phyloP scores from a whole-genome alignment of 257 asterid species.

The Nicotiana obtusifolia region DNA sequence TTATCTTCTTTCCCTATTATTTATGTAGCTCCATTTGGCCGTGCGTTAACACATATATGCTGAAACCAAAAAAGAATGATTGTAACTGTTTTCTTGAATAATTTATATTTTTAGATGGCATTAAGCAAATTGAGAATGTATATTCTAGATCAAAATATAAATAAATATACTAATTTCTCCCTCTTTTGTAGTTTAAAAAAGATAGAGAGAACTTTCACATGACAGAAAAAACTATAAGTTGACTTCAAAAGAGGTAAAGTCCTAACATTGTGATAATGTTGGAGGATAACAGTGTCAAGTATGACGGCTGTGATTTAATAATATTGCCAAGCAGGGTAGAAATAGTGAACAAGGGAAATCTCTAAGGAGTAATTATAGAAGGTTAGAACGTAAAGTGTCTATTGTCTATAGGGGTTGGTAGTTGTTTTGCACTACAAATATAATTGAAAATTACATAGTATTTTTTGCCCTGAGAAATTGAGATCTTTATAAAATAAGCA shows the following conservation, averaged over 20 bases:
- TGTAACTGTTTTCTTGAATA: not conserved
- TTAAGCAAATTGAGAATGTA: not conserved
- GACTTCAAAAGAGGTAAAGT: not conserved
- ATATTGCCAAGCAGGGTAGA: not conserved
- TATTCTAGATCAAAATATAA: not conserved
- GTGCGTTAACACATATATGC: not conserved
- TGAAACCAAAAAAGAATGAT: not conserved
- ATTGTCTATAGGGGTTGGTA: not conserved
- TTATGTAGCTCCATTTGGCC: not conserved
- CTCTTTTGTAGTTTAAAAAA: not conserved
- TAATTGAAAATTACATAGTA: no score
- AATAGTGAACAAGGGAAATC: constrained; percentile 9
- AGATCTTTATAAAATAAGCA: not conserved
- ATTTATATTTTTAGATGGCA: not conserved
- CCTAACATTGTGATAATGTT: not conserved
- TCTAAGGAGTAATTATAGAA: not conserved
- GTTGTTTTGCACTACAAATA: no score
- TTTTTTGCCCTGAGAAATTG: not conserved
- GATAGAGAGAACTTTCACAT: not conserved
- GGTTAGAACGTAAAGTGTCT: not conserved
- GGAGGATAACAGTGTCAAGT: constrained; percentile 1
- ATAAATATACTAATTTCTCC: not conserved
- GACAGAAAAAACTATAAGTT: not conserved
- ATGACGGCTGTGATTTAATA: constrained; percentile 7
- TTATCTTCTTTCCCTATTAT: no score